Base-by-base conservation (phyloP, 805 yeast species). In the Monosporozyma unispora region DNA sequence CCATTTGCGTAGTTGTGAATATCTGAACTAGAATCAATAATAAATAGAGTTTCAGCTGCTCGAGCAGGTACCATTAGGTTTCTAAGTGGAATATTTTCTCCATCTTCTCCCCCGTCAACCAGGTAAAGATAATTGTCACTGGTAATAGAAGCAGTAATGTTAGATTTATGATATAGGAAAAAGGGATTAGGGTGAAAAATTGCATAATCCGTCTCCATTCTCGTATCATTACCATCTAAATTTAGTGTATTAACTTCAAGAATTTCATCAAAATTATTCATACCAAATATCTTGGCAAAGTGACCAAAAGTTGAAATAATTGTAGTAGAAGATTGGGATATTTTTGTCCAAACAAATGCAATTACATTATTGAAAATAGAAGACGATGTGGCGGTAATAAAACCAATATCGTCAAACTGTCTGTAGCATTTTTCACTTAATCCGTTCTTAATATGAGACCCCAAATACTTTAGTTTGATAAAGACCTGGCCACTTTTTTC, bases 51-150 rank as follows among this genome's bases (percentile, higher is more conserved):
- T 61, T 86, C 93, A 19, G 83, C 70, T 18, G 70, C 63, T 54
- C 93, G 72, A 43, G 77, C 76, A 5, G 79, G 77, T 55, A 82
- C 84, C 25, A 84, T 58, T 46, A 86, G 70, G 2, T 91, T 87
- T 28, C 75, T 68, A 37, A 82, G 63, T 0, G 95, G 93, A 16
- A 86, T 71, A 58, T 84, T 84, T 63, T 84, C 88, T 8, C 73
- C 71, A 62, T 85, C 91, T 62, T 82, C 87, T 29, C 93, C 95
- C 41, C 95, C 95, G 61, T 86, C 95, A 28, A 79, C 87, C 51
- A 86, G 55, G 50, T 67, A 70, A n/a, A 72, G 51, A 38, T 61
- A 63, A 48, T 64, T 64, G 2, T 68, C 60, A 3, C 56, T 48
- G 21, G 66, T 61, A 33, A 60, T 58, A n/a, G 59, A 57, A 37